Conservation (phyloP, 768 basidiomycete species). For the Podaxis sp. region DNA sequence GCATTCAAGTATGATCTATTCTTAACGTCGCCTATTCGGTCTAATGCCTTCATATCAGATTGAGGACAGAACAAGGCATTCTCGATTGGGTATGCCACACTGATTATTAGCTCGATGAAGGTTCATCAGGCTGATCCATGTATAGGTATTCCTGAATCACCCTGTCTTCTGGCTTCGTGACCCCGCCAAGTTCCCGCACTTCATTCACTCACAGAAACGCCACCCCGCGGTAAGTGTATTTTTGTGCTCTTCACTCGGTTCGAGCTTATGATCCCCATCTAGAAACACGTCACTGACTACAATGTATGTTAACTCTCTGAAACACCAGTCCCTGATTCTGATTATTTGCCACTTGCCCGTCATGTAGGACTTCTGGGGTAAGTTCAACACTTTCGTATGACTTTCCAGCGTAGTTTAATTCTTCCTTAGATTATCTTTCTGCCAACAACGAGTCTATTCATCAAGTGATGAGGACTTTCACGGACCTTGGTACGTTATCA, state of each 20-base stretch:
- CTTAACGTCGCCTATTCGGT: not conserved
- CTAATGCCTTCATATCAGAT: conserved; percentile 25
- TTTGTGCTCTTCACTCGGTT: not conserved
- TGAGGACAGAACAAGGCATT: conserved; percentile 38
- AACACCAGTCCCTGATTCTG: not conserved
- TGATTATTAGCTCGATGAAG: not conserved
- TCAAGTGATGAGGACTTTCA: conserved; percentile 48
- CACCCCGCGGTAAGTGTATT: conserved; percentile 46
- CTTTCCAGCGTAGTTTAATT: not conserved
- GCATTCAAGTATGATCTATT: conserved; percentile 36
- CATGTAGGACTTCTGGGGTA: conserved; percentile 7
- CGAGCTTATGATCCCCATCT: not conserved
- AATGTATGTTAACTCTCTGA: conserved; percentile 4
- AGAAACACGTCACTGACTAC: conserved; percentile 2
- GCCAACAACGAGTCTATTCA: conserved; percentile 48
- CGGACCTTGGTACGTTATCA: conserved; percentile 45
- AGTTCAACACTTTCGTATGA: not conserved
- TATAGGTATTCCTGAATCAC: conserved; percentile 35
- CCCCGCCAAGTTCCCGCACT: conserved; percentile 46
- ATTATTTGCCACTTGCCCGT: not conserved
- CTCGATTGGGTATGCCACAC: conserved; percentile 24
- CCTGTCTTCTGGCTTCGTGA: conserved; percentile 52
- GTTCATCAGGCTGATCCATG: not conserved
- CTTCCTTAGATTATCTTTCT: conserved; percentile 43
- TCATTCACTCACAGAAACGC: conserved; percentile 46